A percentile compares a stretch with the other conserved stretches of the same genome.
These are phyloP conservation scores for Hyaloperonospora arabidopsidis DNA, from an alignment of 352 stramenopile species.

Conservation along the genomic window DNA sequence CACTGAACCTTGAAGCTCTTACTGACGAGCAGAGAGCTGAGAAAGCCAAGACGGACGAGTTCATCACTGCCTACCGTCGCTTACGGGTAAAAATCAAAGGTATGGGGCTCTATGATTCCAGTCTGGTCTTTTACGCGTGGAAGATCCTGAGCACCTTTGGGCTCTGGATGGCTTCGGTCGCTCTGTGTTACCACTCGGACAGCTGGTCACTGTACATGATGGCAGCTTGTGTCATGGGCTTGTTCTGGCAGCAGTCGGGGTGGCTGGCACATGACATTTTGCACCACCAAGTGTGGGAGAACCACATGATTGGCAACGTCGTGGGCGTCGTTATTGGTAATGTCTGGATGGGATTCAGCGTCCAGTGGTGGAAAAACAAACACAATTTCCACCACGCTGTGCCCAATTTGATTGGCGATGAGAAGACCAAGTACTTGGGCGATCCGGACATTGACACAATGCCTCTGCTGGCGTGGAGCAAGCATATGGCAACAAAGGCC, in stretches of 20 bases:
- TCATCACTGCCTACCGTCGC: constrained; percentile 94
- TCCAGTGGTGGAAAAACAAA: constrained; percentile 97
- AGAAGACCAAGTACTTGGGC: constrained; percentile 69
- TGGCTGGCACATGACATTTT: constrained; percentile 97
- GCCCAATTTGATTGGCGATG: constrained; percentile 92
- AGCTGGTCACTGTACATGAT: constrained; percentile 83
- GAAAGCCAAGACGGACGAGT: constrained; percentile 79
- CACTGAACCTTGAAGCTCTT: constrained; percentile 20
- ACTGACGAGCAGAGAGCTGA: constrained; percentile 38
- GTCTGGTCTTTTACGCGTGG: constrained; percentile 90
- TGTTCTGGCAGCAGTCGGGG: constrained; percentile 98
- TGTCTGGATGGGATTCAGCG: constrained; percentile 96
- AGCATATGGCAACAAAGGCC: constrained; percentile 89
- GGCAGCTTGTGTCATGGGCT: constrained; percentile 87
- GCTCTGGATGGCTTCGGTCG: constrained; percentile 80
- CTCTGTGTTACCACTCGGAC: constrained; percentile 85
- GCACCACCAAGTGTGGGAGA: constrained; percentile 96
- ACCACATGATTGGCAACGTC: constrained; percentile 90
- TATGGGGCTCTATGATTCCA: constrained; percentile 92
- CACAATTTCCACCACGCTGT: constrained; percentile 99
- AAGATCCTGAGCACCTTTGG: constrained; percentile 91
- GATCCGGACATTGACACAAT: constrained; percentile 99
- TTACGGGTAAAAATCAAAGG: constrained; percentile 91
- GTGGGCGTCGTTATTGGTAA: constrained; percentile 92
- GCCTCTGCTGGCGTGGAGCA: constrained; percentile 95